phyloP scores from a whole-genome alignment of 208 protist species.

The Leishmania martiniquensis region DNA sequence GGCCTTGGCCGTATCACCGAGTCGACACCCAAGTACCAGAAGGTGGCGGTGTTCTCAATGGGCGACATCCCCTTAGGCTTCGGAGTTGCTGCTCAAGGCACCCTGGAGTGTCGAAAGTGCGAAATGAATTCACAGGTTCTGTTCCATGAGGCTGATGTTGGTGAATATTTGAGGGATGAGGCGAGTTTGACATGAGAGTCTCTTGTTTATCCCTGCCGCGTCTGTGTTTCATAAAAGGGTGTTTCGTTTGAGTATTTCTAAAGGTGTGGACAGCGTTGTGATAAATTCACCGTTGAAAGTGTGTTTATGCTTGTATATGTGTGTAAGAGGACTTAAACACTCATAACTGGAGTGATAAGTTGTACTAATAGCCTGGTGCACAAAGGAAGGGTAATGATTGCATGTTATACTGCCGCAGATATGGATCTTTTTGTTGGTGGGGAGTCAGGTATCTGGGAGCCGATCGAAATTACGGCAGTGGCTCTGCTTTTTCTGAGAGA shows the following conservation, averaged over 20 bases:
- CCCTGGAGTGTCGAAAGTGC: conserved; percentile 95
- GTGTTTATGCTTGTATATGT: too few species aligned
- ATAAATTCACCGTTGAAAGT: too few species aligned
- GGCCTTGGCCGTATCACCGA: conserved; percentile 99
- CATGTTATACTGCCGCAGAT: too few species aligned
- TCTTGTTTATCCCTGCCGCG: not conserved
- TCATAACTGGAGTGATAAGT: too few species aligned
- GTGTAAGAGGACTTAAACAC: too few species aligned
- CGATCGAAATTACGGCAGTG: too few species aligned
- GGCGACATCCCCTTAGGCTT: conserved; percentile 98
- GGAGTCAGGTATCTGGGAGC: too few species aligned
- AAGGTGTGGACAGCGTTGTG: too few species aligned
- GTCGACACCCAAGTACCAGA: conserved; percentile 97
- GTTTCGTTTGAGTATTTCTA: too few species aligned
- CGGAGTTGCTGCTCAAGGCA: conserved; percentile 96
- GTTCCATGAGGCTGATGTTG: conserved; percentile 98
- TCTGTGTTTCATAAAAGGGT: not conserved
- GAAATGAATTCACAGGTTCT: conserved; percentile 97
- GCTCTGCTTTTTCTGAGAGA: not conserved
- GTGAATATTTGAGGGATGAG: conserved; percentile 98
- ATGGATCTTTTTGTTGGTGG: too few species aligned
- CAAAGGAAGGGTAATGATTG: too few species aligned
- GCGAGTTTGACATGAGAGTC: conserved; percentile 83
- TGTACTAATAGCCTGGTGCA: too few species aligned
- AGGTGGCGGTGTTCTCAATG: conserved; percentile 98